These are phyloP conservation scores for Gaillardinia entomophila DNA, from an alignment of 805 yeast species.

Conservation along the genomic window DNA sequence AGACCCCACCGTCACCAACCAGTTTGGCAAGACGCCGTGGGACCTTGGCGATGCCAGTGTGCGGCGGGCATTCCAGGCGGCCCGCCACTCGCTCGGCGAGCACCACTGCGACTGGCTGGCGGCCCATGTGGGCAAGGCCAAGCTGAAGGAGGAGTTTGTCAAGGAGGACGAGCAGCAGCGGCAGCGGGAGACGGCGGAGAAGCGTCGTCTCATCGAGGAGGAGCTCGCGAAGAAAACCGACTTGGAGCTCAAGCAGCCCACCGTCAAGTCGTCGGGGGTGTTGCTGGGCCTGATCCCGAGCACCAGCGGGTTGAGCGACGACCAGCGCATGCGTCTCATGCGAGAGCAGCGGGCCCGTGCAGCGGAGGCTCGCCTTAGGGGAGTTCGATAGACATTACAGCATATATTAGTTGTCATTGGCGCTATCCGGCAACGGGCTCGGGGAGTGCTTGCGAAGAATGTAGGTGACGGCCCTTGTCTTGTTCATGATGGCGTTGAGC, in stretches of 20 bases:
- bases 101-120: conserved; percentile 59
- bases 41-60: conserved; percentile 50
- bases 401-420: too few species aligned
- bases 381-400: too few species aligned
- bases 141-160: conserved; percentile 55
- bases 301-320: conserved; percentile 55
- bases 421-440: too few species aligned
- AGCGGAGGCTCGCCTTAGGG: conserved; percentile 74
- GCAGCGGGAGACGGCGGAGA: conserved; percentile 21
- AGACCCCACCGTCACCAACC: conserved; percentile 57
- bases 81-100: conserved; percentile 67
- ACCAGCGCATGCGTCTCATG: conserved; percentile 72
- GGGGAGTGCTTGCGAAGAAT: not conserved
- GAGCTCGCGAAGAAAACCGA: conserved; percentile 41
- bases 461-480: conserved; percentile 4
- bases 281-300: conserved; percentile 18
- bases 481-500: conserved; percentile 19
- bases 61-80: conserved; percentile 57
- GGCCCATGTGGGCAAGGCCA: conserved; percentile 58
- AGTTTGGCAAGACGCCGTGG: conserved; percentile 57
- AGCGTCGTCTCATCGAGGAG: conserved; percentile 35
- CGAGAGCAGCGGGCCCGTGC: conserved; percentile 96
- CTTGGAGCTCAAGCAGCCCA: conserved; percentile 30
- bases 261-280: conserved; percentile 27
- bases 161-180: conserved; percentile 18